Conservation (phyloP, 1,284 basidiomycete genomes). For the Apiotrichum mycotoxinovorans region DNA sequence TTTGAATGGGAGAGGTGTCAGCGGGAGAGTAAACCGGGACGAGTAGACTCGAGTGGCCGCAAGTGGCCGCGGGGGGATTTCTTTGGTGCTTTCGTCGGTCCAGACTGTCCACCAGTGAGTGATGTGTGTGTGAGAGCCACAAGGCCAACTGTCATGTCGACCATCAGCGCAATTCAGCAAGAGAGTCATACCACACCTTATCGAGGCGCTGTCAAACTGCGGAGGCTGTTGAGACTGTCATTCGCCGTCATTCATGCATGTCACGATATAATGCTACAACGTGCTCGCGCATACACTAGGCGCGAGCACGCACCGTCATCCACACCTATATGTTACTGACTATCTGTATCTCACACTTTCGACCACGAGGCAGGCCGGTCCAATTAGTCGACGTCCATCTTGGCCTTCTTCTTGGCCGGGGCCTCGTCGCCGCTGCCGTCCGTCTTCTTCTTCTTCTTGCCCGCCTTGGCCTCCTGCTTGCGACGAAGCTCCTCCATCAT, state of each 20-base stretch:
- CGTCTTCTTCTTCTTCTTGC: conserved; percentile 47
- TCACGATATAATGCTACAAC: conserved; percentile 6
- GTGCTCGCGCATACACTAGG: background rate
- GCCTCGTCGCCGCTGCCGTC: conserved; percentile 23
- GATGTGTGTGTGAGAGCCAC: too few relatives aligned
- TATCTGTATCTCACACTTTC: background rate
- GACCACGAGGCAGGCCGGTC: background rate
- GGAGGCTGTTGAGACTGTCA: too few relatives aligned
- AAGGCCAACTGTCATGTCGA: too few relatives aligned
- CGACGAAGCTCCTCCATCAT: conserved; percentile 66
- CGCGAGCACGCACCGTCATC: background rate
- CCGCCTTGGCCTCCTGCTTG: conserved; percentile 57
- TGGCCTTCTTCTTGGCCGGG: conserved; percentile 42
- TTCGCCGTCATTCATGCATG: background rate
- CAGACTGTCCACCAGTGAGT: too few relatives aligned
- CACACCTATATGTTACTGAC: background rate
- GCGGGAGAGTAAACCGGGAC: too few relatives aligned
- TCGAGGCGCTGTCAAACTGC: too few relatives aligned
- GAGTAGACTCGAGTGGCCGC: too few relatives aligned
- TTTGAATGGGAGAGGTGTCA: background rate
- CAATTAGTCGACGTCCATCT: conserved; percentile 26
- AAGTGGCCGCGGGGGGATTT: too few relatives aligned
- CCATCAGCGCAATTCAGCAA: too few relatives aligned
- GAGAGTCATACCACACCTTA: too few relatives aligned
- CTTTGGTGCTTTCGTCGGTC: too few relatives aligned